Evolutionary conservation across 257 asterid species (phyloP).

Genomic region (Solanum microdontum): DNA sequence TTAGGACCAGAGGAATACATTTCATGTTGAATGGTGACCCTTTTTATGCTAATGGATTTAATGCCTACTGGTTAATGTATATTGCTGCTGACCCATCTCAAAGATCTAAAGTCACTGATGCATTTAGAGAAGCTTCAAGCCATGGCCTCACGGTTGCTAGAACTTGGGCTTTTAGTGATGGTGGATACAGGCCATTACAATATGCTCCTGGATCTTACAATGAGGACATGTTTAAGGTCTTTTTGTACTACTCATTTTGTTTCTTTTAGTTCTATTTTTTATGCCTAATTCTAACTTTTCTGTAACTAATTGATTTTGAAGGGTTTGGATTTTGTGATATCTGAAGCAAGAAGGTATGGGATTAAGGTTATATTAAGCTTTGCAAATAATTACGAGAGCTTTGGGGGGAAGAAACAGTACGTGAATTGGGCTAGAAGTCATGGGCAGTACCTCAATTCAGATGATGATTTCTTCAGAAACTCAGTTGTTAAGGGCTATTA

Average conservation of each 20-base stretch:
- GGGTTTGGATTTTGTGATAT: constrained; percentile 90
- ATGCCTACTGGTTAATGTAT: constrained; percentile 92
- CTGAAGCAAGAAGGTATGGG: constrained; percentile 71
- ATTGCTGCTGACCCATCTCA: constrained; percentile 69
- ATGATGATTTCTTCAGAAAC: constrained; percentile 78
- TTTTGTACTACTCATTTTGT: background rate
- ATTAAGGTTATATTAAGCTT: constrained; percentile 63
- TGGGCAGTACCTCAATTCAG: constrained; percentile 60
- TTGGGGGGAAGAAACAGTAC: constrained; percentile 89
- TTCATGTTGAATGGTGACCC: constrained; percentile 62
- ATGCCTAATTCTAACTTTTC: background rate
- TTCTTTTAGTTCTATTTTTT: no score
- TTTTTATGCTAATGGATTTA: constrained; percentile 81
- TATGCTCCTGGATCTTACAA: constrained; percentile 64
- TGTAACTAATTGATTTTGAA: constrained; percentile 6
- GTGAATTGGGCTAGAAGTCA: constrained; percentile 71
- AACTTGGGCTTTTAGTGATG: constrained; percentile 96
- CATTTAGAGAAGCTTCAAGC: constrained; percentile 59
- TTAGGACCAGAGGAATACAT: constrained; percentile 51
- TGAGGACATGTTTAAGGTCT: constrained; percentile 57
- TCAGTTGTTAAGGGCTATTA: constrained; percentile 49
- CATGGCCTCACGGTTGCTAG: constrained; percentile 78
- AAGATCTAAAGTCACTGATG: constrained; percentile 54
- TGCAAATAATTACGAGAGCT: constrained; percentile 69
- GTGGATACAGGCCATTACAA: constrained; percentile 68